phyloP scores from a whole-genome alignment of 768 basidiomycete species.

The Tulasnella sp. region DNA sequence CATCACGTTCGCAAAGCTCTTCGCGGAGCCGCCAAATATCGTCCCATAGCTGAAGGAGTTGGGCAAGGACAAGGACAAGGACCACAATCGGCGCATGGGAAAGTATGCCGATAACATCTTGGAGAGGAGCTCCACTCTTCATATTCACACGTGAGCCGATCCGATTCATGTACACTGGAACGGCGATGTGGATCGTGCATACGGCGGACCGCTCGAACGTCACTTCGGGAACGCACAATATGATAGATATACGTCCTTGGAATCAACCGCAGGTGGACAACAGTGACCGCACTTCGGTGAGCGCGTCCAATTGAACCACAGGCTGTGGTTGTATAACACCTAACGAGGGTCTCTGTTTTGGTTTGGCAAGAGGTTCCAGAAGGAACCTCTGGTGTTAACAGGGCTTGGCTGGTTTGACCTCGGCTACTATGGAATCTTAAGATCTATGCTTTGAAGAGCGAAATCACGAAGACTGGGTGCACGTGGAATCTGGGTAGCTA shows the following conservation, averaged over 20 bases:
- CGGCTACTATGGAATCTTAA: not conserved
- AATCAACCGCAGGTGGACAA: not conserved
- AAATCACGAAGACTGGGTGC: not conserved
- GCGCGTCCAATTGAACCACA: too few species aligned
- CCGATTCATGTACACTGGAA: not conserved
- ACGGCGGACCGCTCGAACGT: slow-evolving; percentile 4
- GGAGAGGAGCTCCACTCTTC: slow-evolving; percentile 4
- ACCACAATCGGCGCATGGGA: not conserved
- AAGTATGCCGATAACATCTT: not conserved
- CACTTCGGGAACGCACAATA: not conserved
- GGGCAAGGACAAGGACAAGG: not conserved
- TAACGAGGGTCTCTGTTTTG: too few species aligned
- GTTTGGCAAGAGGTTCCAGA: not conserved
- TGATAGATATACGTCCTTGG: not conserved
- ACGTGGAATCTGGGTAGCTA: slow-evolving; percentile 16
- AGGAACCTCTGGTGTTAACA: slow-evolving; percentile 3
- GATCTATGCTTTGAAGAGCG: not conserved
- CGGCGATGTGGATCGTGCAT: slow-evolving; percentile 12
- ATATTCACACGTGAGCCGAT: slow-evolving; percentile 14
- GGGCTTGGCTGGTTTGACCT: slow-evolving; percentile 7
- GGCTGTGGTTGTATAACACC: too few species aligned
- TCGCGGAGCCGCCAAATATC: slow-evolving; percentile 14
- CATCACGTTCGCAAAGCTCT: slow-evolving; percentile 8
- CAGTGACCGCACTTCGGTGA: too few species aligned
- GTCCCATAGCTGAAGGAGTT: not conserved